Percentiles rank a stretch among this genome's conserved stretches.
phyloP scores from a whole-genome alignment of 1,284 basidiomycete genomes.

The Sanghuangporus sanghuang region DNA sequence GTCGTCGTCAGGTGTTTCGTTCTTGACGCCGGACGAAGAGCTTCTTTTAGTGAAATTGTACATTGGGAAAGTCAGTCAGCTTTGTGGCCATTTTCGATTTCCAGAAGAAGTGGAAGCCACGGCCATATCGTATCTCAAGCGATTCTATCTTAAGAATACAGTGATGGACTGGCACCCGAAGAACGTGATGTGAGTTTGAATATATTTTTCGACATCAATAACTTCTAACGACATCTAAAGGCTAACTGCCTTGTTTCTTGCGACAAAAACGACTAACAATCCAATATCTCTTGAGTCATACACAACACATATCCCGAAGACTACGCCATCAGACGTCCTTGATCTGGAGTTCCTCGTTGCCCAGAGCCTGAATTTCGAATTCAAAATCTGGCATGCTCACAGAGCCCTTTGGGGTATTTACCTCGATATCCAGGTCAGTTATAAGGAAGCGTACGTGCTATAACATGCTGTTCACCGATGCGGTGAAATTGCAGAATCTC shows the following conservation, averaged over 20 bases:
- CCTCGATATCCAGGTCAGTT: constrained; percentile 81
- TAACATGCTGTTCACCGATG: background rate
- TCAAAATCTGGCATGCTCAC: constrained; percentile 88
- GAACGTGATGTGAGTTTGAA: constrained; percentile 79
- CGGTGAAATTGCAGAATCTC: constrained; percentile 36
- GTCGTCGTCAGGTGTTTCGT: constrained; percentile 62
- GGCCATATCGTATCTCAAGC: constrained; percentile 87
- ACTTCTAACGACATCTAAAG: constrained; percentile 38
- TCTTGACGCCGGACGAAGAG: constrained; percentile 82
- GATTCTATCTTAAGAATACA: constrained; percentile 97
- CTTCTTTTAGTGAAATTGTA: constrained; percentile 87
- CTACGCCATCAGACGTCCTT: constrained; percentile 76
- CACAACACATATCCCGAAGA: constrained; percentile 75
- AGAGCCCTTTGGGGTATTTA: constrained; percentile 86
- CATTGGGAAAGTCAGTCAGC: constrained; percentile 76
- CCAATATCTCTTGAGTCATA: constrained; percentile 85
- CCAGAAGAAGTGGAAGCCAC: constrained; percentile 93
- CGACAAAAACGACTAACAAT: constrained; percentile 95
- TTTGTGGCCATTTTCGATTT: constrained; percentile 84
- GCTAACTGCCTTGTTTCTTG: constrained; percentile 93
- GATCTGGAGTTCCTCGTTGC: constrained; percentile 94
- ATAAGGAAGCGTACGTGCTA: background rate
- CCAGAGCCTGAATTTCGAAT: constrained; percentile 91
- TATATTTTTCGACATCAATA: background rate
- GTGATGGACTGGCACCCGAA: constrained; percentile 99